A percentile compares a stretch with the other conserved stretches of the same genome.
Evolutionary conservation across 2,329 filamentous ascomycete species (phyloP).

Genomic region (Ascochyta koolunga): DNA sequence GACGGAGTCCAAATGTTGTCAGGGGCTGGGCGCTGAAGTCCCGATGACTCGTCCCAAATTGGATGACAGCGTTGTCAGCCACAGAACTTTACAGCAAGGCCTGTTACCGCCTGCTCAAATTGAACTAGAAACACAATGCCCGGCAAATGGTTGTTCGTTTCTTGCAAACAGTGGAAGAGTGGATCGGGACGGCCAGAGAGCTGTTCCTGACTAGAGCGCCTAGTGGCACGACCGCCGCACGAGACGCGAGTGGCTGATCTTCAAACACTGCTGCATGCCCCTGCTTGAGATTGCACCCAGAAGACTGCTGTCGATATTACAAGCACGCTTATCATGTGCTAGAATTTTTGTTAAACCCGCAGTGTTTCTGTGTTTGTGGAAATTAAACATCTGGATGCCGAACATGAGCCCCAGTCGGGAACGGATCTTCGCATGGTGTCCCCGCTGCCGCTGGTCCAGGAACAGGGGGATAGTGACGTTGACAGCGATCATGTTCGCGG

Average conservation of each 20-base stretch:
- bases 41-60: slow-evolving; percentile 4
- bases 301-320: not conserved
- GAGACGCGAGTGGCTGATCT: slow-evolving; percentile 41
- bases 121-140: slow-evolving; percentile 10
- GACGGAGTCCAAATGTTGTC: slow-evolving; percentile 20
- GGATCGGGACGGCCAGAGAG: slow-evolving; percentile 14
- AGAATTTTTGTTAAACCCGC: slow-evolving; percentile 9
- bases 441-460: slow-evolving; percentile 10
- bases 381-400: slow-evolving; percentile 9
- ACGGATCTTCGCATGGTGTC: slow-evolving; percentile 15
- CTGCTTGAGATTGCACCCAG: slow-evolving; percentile 34
- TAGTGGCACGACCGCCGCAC: slow-evolving; percentile 26
- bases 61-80: slow-evolving; percentile 1
- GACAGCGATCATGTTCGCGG: slow-evolving; percentile 2
- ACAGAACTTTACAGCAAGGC: not conserved
- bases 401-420: slow-evolving; percentile 3
- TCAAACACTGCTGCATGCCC: slow-evolving; percentile 37
- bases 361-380: slow-evolving; percentile 5
- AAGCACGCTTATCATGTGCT: slow-evolving; percentile 1
- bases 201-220: slow-evolving; percentile 29
- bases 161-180: not conserved
- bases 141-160: slow-evolving; percentile 15
- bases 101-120: not conserved
- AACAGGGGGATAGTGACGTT: slow-evolving; percentile 3
- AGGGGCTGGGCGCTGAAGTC: slow-evolving; percentile 24